Percentiles rank a stretch among this genome's conserved stretches.
Evolutionary conservation across 1,139 yeast species (phyloP).

Genomic region (Candida tunisiensis): DNA sequence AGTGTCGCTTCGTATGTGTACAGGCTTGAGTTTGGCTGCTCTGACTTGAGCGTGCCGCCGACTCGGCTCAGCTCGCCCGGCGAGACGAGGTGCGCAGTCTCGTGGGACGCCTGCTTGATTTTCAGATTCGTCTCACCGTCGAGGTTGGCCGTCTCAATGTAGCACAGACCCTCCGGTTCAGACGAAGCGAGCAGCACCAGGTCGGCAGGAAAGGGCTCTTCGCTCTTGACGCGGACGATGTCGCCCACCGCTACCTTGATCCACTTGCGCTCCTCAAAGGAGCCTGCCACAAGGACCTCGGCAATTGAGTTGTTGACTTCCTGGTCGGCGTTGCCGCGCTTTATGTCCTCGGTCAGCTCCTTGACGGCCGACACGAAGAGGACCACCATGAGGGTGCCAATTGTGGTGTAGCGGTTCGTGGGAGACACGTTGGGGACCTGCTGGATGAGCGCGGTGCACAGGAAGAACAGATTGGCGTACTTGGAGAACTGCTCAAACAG

Average conservation of each 20-base stretch:
- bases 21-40: constrained; percentile 85
- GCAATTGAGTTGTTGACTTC: constrained; percentile 74
- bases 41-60: constrained; percentile 52
- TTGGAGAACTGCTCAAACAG: constrained; percentile 93
- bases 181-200: constrained; percentile 71
- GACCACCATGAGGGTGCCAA: constrained; percentile 77
- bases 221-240: constrained; percentile 67
- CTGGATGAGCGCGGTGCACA: constrained; percentile 85
- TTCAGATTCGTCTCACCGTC: constrained; percentile 97
- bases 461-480: constrained; percentile 87
- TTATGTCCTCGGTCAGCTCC: constrained; percentile 80
- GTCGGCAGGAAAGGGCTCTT: constrained; percentile 93
- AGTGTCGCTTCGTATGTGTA: constrained; percentile 93
- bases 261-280: constrained; percentile 61
- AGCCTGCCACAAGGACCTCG: constrained; percentile 51
- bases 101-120: constrained; percentile 74
- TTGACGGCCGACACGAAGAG: constrained; percentile 81
- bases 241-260: constrained; percentile 84
- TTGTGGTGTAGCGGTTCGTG: constrained; percentile 88
- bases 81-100: constrained; percentile 59
- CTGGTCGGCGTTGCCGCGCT: constrained; percentile 75
- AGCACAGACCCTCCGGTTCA: constrained; percentile 96
- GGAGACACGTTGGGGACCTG: constrained; percentile 97
- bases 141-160: constrained; percentile 90
- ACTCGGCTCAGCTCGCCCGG: constrained; percentile 41